Conservation (phyloP, 2,329 filamentous ascomycete genomes). For the Delphinella strobiligena region DNA sequence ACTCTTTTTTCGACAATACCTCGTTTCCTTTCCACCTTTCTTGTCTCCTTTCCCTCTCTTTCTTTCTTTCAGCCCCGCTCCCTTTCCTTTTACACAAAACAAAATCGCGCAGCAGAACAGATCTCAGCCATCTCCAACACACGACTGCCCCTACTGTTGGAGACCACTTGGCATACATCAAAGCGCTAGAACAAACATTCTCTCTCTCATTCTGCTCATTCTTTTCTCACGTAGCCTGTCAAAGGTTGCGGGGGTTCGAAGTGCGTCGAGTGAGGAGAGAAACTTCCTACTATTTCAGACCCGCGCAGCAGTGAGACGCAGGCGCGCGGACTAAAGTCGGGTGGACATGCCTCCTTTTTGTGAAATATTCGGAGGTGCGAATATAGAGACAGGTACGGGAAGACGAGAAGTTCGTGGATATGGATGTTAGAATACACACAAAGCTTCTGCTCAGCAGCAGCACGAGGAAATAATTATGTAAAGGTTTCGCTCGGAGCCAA, state of each 20-base stretch:
- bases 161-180: conserved; percentile 8
- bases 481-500: no score
- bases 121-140: conserved; percentile 18
- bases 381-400: no score
- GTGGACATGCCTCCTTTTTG: conserved; percentile 16
- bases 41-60: neutral
- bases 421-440: neutral
- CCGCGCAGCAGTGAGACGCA: conserved; percentile 16
- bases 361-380: no score
- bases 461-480: no score
- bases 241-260: conserved; percentile 1
- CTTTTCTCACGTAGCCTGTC: conserved; percentile 4
- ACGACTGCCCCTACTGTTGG: conserved; percentile 11
- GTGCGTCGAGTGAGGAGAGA: conserved; percentile 1
- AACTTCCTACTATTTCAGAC: conserved; percentile 19
- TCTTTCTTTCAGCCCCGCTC: neutral
- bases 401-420: neutral
- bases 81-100: neutral
- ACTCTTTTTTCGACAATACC: conserved; percentile 3
- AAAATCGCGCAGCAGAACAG: conserved; percentile 19
- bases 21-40: neutral
- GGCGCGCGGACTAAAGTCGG: conserved; percentile 21
- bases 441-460: no score
- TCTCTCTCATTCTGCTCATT: neutral
- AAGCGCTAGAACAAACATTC: conserved; percentile 7